Conservation (phyloP, 768 basidiomycete species). For the Rhodosporidiobolus odoratus region DNA sequence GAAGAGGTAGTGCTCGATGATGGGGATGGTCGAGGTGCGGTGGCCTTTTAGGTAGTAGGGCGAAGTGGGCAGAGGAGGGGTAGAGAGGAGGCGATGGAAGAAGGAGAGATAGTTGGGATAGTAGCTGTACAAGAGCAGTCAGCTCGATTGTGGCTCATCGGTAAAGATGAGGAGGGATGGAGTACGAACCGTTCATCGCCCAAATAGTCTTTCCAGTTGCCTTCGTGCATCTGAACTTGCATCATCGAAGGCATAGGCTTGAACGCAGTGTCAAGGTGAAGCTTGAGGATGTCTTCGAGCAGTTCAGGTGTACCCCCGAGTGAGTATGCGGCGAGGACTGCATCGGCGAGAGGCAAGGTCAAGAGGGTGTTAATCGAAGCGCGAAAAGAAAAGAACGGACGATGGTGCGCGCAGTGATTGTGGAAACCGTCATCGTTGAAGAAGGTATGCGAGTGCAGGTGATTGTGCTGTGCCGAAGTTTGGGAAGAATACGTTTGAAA, state of each 20-base stretch:
- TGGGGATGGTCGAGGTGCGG: conserved; percentile 21
- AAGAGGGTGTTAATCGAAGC: not conserved
- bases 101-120: conserved; percentile 42
- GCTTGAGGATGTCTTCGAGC: conserved; percentile 24
- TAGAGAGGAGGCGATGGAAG: conserved; percentile 34
- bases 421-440: conserved; percentile 39
- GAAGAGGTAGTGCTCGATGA: conserved; percentile 41
- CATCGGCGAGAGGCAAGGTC: not conserved
- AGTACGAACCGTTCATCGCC: conserved; percentile 28
- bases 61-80: not conserved
- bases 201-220: conserved; percentile 32
- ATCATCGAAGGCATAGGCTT: conserved; percentile 34
- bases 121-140: conserved; percentile 14
- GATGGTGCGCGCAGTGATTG: conserved; percentile 36
- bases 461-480: conserved; percentile 2
- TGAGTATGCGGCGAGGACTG: conserved; percentile 35
- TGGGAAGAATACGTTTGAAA: no score
- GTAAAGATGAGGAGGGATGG: not conserved
- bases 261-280: conserved; percentile 8
- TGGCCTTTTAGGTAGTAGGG: conserved; percentile 19
- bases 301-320: conserved; percentile 23
- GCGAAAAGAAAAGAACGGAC: conserved; percentile 1
- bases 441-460: conserved; percentile 25
- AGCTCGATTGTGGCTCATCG: not conserved
- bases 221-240: conserved; percentile 20